Evolutionary conservation across 2,329 filamentous ascomycete species (phyloP).

Genomic region (Mariannaea sp.): DNA sequence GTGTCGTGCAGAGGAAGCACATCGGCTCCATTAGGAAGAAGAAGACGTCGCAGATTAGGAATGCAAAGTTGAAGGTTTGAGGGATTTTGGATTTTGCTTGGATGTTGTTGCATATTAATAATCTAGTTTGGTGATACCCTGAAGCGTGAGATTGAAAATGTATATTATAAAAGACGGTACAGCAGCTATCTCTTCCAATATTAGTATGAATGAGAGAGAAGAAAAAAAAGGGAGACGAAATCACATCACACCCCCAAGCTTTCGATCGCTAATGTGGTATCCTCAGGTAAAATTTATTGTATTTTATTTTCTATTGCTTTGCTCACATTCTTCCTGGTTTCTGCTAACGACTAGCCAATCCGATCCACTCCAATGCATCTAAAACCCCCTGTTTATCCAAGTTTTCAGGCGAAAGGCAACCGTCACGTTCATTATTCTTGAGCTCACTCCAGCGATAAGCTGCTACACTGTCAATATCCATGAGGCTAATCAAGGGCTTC

Average conservation of each 20-base stretch:
- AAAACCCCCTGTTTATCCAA: conserved; percentile 19
- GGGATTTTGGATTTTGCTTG: neutral
- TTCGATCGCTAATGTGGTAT: too few species aligned
- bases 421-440: conserved; percentile 6
- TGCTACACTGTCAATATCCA: conserved; percentile 8
- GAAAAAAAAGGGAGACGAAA: too few species aligned
- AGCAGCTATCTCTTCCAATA: too few species aligned
- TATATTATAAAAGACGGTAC: neutral
- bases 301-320: too few species aligned
- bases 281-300: too few species aligned
- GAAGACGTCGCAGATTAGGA: conserved; percentile 33
- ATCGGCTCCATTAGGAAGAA: conserved; percentile 51
- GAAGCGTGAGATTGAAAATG: conserved; percentile 16
- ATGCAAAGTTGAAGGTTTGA: conserved; percentile 35
- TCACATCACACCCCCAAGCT: too few species aligned
- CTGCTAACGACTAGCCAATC: too few species aligned
- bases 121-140: conserved; percentile 30
- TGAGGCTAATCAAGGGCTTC: conserved; percentile 16
- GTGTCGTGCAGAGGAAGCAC: conserved; percentile 51
- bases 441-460: conserved; percentile 20
- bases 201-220: too few species aligned
- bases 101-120: conserved; percentile 11
- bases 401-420: conserved; percentile 4
- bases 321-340: too few species aligned
- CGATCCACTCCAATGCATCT: neutral